phyloP scores from a whole-genome alignment of 2,329 filamentous ascomycete species.

The Calonectria leucothoes region DNA sequence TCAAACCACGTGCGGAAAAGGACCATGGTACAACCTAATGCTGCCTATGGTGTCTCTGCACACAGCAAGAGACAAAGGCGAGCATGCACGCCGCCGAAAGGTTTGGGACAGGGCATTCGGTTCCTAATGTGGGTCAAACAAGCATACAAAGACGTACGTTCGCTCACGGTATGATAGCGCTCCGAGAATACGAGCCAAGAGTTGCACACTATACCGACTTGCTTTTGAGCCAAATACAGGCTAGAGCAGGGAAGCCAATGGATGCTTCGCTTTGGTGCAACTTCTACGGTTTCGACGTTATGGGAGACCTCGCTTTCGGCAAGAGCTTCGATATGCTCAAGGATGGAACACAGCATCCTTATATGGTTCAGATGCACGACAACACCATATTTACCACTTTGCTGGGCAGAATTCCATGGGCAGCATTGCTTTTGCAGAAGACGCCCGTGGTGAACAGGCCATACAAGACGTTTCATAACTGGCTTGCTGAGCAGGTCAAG shows the following conservation, averaged over 20 bases:
- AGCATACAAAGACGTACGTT: not conserved
- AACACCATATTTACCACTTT: not conserved
- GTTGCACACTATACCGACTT: constrained; percentile 12
- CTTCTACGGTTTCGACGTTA: constrained; percentile 51
- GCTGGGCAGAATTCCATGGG: not conserved
- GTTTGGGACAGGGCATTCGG: constrained; percentile 1
- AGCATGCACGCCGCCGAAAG: not conserved
- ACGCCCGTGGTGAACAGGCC: not conserved
- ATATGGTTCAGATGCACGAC: not conserved
- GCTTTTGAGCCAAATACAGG: not conserved
- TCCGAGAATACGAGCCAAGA: constrained; percentile 23
- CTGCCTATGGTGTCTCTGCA: not conserved
- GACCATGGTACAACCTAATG: not conserved
- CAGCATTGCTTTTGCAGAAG: not conserved
- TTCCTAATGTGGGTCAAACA: not conserved
- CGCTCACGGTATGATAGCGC: not conserved
- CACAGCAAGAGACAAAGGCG: not conserved
- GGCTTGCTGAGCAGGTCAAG: not conserved
- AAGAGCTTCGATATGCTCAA: constrained; percentile 50
- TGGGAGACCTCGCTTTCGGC: constrained; percentile 53
- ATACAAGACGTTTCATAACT: not conserved
- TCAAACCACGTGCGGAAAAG: not conserved
- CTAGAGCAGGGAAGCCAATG: not conserved
- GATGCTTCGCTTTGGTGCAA: constrained; percentile 11
- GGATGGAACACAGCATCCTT: not conserved